Evolutionary conservation across 78 protist species (phyloP).

Genomic region (Anaeramoeba flamelloides): DNA sequence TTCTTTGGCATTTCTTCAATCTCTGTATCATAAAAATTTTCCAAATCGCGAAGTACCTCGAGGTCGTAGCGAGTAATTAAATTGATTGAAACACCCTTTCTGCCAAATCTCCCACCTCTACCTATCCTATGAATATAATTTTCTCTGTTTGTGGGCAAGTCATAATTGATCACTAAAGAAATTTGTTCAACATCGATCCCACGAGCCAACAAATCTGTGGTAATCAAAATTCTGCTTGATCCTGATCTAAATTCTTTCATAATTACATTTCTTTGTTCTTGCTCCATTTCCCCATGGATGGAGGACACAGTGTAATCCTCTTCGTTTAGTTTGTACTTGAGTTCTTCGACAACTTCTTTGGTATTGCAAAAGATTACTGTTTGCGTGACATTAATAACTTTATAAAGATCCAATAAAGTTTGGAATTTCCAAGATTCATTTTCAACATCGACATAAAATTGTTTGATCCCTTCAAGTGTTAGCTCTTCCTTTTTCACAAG

Average conservation of each 20-base stretch:
- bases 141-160: neutral
- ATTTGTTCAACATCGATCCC: conserved; percentile 21
- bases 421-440: conserved; percentile 89
- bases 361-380: conserved; percentile 48
- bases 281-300: conserved; percentile 87
- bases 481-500: conserved; percentile 65
- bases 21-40: conserved; percentile 2
- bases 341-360: no score
- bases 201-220: no score
- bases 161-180: conserved; percentile 9
- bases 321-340: neutral
- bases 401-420: conserved; percentile 94
- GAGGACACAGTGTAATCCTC: conserved; percentile 74
- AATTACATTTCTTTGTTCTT: conserved; percentile 67
- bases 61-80: no score
- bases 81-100: conserved; percentile 4
- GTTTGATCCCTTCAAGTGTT: conserved; percentile 97
- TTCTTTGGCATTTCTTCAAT: conserved; percentile 7
- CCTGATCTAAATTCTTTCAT: conserved; percentile 55
- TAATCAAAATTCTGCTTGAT: no score
- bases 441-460: conserved; percentile 85
- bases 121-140: conserved; percentile 23
- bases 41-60: neutral
- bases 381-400: no score
- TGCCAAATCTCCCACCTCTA: conserved; percentile 17